A percentile compares a stretch with the other conserved stretches of the same genome.
Evolutionary conservation across 805 yeast species (phyloP).

Genomic region (Pichia occidentalis): DNA sequence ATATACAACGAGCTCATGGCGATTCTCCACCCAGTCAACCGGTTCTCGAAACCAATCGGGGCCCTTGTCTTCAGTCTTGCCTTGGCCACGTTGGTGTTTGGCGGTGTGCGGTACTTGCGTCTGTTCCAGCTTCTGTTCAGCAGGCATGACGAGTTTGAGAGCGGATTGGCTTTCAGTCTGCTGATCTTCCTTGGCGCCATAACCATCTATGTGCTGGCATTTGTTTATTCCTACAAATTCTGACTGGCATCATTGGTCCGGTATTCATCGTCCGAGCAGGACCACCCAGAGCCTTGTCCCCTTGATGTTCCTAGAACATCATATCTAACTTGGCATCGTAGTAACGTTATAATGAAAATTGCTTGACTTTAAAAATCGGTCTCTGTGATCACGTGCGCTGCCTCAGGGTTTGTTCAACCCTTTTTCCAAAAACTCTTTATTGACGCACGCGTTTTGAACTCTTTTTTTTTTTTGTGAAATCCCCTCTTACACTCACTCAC

Average conservation of each 20-base stretch:
- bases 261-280: no score
- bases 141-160: slow-evolving; percentile 17
- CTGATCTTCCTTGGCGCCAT: slow-evolving; percentile 25
- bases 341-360: no score
- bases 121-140: slow-evolving; percentile 30
- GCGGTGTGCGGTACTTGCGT: slow-evolving; percentile 38
- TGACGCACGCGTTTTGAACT: no score
- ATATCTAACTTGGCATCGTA: no score
- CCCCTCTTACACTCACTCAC: no score
- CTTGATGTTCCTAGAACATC: no score
- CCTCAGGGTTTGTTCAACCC: background rate
- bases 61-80: slow-evolving; percentile 36
- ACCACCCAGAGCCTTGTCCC: no score
- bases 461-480: no score
- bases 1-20: background rate
- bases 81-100: slow-evolving; percentile 37
- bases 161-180: slow-evolving; percentile 37
- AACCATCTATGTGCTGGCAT: slow-evolving; percentile 1
- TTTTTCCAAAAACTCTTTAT: no score
- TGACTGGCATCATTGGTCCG: no score
- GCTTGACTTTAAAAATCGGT: no score
- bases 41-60: slow-evolving; percentile 23
- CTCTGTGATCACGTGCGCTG: slow-evolving; percentile 1
- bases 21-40: slow-evolving; percentile 10
- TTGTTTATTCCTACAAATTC: slow-evolving; percentile 4